phyloP scores from a whole-genome alignment of 345 rosid genomes.

The Orychophragmus violaceus region DNA sequence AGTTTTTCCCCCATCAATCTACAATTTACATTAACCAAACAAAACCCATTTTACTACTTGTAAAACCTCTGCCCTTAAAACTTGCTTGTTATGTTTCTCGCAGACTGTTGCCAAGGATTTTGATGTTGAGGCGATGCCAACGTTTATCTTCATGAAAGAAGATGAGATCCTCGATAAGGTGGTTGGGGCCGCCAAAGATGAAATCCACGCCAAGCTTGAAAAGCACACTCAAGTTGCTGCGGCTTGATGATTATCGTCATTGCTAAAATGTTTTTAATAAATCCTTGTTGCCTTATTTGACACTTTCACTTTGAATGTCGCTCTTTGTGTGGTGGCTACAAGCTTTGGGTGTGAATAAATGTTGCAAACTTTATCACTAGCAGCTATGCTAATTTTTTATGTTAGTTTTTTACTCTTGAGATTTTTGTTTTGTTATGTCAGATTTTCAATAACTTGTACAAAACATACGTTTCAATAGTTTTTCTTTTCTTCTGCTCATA shows the following conservation, averaged over 20 bases:
- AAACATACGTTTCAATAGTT: too few species aligned
- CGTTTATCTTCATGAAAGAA: conserved; percentile 54
- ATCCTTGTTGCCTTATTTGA: conserved; percentile 5
- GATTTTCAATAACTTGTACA: background rate
- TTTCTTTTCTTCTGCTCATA: too few species aligned
- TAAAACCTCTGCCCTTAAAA: background rate
- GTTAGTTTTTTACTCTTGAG: background rate
- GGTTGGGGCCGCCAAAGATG: conserved; percentile 63
- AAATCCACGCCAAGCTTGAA: conserved; percentile 37
- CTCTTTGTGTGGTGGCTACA: conserved; percentile 1
- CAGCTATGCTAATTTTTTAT: conserved; percentile 1
- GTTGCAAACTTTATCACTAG: conserved; percentile 18
- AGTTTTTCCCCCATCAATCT: background rate
- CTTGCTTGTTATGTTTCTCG: background rate
- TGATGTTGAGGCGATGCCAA: conserved; percentile 71
- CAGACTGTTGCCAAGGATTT: conserved; percentile 59
- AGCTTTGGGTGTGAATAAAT: conserved; percentile 7
- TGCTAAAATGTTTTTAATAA: conserved; percentile 14
- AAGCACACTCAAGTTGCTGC: conserved; percentile 40
- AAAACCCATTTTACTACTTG: background rate
- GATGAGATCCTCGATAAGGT: conserved; percentile 48
- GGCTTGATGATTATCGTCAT: conserved; percentile 2
- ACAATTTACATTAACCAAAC: background rate
- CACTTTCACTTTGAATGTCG: background rate
- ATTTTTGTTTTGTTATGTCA: background rate